Evolutionary conservation across 73 alveolate species (phyloP).

Genomic region (Effrenium voratum): DNA sequence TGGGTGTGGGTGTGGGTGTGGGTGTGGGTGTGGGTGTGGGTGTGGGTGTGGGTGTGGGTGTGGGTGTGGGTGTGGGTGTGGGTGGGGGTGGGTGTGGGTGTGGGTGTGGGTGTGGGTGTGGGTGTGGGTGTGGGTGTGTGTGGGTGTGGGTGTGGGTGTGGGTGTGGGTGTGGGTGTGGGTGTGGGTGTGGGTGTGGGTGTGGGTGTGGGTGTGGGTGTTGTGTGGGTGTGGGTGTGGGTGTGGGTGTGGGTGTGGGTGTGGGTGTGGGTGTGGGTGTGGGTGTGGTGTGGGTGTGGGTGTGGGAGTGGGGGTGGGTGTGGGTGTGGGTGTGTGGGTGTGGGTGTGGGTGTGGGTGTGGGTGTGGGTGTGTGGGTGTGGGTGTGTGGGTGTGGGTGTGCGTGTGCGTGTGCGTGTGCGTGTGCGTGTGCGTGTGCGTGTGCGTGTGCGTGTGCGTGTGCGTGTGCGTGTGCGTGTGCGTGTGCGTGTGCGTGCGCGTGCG

Average conservation of each 20-base stretch:
- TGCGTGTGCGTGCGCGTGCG: not conserved
- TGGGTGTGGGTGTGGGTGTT: not conserved
- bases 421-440: not conserved
- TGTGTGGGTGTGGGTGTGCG: too few species aligned
- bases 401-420: not conserved
- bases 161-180: not conserved
- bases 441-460: not conserved
- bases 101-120: not conserved
- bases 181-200: not conserved
- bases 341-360: too few species aligned
- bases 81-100: not conserved
- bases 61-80: not conserved
- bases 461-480: not conserved
- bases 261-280: too few species aligned
- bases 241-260: not conserved
- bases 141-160: not conserved
- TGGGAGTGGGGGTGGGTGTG: too few species aligned
- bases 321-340: too few species aligned
- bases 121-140: not conserved
- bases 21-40: not conserved
- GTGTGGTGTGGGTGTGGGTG: too few species aligned
- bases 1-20: not conserved
- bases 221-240: not conserved
- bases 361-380: too few species aligned
- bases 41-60: not conserved